Base-by-base conservation (phyloP, 257 asterid genomes). In the Solanum gandarillasii region DNA sequence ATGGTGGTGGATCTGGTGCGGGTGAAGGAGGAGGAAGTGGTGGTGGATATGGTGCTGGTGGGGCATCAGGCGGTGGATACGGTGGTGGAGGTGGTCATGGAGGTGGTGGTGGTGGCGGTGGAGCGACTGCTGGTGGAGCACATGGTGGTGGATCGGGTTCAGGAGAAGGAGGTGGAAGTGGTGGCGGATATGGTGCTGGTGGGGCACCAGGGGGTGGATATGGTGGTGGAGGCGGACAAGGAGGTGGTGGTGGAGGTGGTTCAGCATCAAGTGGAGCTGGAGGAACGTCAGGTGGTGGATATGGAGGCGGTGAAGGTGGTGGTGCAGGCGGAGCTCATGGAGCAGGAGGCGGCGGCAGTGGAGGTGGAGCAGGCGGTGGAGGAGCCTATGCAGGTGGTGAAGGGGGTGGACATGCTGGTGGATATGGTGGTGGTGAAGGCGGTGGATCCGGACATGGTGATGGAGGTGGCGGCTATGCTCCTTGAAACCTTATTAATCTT, bases 321-420 rank as follows among this genome's bases (percentile, higher is more conserved):
- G 96, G 91, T 25, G 92, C 89, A 6, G 94, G 92, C 27, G 94
- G 91, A 58, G 90, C 86, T 12, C 91, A 91, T 84, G 96, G 94
- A 20, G 93, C 38, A 27, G 75, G 94, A 16, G 95, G 93, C 1
- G 92, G 91, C 0, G 96, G 96, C 0, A 91, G 87, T 84, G 83
- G 78, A 16, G 79, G 41, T 71, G 79, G 79, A 4, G 79, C 74
- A 2, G 94, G 93, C 1, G 92, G 92, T 7, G 91, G 58, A 38
- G 83, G 60, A 76, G 60, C 83, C 60, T 76, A 76, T 39, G 83
- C 83, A 1, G 60, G 83, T 23, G 12, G 60, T 23, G 79, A 32
- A 32, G 79, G 25, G 1, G 60, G 58, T n/a, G 83, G 58, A 39
- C 35, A 76, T 76, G 83, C 60, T 6, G 23, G 60, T 76, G 83